Conservation (phyloP, 2,329 filamentous ascomycete genomes). For the Rhinocladiella mackenziei region DNA sequence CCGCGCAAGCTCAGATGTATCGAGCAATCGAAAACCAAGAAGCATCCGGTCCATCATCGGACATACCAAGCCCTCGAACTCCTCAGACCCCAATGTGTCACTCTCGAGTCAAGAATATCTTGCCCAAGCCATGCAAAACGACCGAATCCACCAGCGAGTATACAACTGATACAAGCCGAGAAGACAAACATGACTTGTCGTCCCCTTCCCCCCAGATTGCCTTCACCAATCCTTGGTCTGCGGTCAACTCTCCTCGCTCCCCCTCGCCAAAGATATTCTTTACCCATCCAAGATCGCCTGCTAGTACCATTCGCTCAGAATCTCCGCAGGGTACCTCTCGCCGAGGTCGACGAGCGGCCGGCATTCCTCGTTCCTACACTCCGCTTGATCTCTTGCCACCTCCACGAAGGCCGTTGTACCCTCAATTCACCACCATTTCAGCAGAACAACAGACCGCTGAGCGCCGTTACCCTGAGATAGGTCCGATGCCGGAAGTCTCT, state of each 20-base stretch:
- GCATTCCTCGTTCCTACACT: conserved; percentile 21
- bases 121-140: conserved; percentile 28
- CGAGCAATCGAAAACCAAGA: conserved; percentile 32
- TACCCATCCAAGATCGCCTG: conserved; percentile 22
- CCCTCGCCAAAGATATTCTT: conserved; percentile 18
- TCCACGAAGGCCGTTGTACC: conserved; percentile 13
- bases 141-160: conserved; percentile 40
- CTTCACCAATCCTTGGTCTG: conserved; percentile 39
- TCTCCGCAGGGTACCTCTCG: conserved; percentile 15
- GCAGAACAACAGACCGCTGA: not conserved
- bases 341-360: conserved; percentile 8
- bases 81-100: conserved; percentile 16
- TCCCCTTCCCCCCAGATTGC: conserved; percentile 41
- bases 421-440: not conserved
- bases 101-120: conserved; percentile 20
- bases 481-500: conserved; percentile 5
- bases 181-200: conserved; percentile 34
- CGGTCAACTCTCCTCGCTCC: conserved; percentile 41
- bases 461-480: not conserved
- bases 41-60: conserved; percentile 4
- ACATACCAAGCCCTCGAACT: conserved; percentile 8
- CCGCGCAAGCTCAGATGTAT: conserved; percentile 35
- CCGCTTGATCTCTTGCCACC: conserved; percentile 22
- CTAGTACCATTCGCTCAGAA: conserved; percentile 16
- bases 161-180: conserved; percentile 40